phyloP scores from a whole-genome alignment of 371 early-diverging fungal genomes.

The Actinomucor elegans region DNA sequence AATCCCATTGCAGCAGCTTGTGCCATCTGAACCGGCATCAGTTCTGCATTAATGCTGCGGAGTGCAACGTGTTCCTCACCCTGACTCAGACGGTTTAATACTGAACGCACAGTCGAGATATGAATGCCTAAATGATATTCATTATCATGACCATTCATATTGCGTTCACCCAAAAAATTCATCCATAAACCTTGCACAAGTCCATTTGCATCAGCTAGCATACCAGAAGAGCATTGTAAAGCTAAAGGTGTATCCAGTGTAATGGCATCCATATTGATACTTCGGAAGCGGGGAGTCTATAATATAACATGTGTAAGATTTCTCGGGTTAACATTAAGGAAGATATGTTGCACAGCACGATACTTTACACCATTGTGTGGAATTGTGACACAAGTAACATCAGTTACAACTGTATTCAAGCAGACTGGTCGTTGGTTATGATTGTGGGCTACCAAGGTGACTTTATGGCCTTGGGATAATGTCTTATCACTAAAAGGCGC shows the following conservation, averaged over 20 bases:
- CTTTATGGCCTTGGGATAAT: conserved; percentile 65
- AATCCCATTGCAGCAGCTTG: conserved; percentile 82
- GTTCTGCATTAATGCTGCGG: conserved; percentile 72
- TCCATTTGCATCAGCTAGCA: conserved; percentile 75
- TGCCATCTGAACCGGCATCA: conserved; percentile 74
- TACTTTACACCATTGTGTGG: conserved; percentile 66
- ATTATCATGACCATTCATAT: conserved; percentile 65
- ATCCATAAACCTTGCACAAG: conserved; percentile 86
- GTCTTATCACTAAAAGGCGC: conserved; percentile 61
- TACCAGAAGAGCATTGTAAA: conserved; percentile 82
- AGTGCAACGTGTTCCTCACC: conserved; percentile 41
- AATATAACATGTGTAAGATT: neutral
- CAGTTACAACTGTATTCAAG: conserved; percentile 74
- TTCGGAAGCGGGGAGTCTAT: conserved; percentile 81
- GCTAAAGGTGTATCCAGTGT: conserved; percentile 86
- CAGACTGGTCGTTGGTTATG: conserved; percentile 78
- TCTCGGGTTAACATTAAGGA: neutral
- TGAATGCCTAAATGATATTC: conserved; percentile 80
- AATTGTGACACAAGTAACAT: conserved; percentile 77
- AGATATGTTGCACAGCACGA: neutral
- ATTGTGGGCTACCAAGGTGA: conserved; percentile 74
- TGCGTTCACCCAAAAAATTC: conserved; percentile 77
- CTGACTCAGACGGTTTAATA: conserved; percentile 48
- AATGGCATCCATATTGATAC: conserved; percentile 81
- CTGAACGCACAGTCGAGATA: conserved; percentile 55